phyloP scores from a whole-genome alignment of 768 basidiomycete species.

The Pluteus cervinus region DNA sequence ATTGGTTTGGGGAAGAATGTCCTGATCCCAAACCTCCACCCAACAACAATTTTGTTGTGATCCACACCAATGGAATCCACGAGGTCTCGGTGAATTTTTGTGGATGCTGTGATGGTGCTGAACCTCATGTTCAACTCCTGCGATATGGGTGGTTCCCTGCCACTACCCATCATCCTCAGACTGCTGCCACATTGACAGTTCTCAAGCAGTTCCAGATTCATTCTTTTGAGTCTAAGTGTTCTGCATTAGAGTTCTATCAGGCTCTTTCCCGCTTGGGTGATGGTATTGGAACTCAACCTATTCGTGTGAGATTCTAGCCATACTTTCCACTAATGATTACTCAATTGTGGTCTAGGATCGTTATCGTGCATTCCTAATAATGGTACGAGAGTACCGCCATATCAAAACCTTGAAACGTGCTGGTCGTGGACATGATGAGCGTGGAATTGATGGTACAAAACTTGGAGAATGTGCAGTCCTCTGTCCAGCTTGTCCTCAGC shows the following conservation, averaged over 20 bases:
- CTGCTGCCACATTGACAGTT: constrained; percentile 8
- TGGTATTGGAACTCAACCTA: background rate
- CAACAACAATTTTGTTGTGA: constrained; percentile 8
- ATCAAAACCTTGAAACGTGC: constrained; percentile 2
- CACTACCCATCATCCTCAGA: constrained; percentile 7
- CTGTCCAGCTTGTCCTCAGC: constrained; percentile 7
- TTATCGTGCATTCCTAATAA: background rate
- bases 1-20: constrained; percentile 2
- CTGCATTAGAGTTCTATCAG: constrained; percentile 9
- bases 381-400: background rate
- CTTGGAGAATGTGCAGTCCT: constrained; percentile 2
- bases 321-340: background rate
- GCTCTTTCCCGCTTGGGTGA: constrained; percentile 2
- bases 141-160: constrained; percentile 7
- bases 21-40: background rate
- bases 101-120: constrained; percentile 8
- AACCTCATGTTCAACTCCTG: constrained; percentile 14
- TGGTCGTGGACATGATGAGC: constrained; percentile 4
- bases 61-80: constrained; percentile 11
- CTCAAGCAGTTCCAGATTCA: constrained; percentile 10
- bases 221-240: constrained; percentile 11
- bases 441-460: constrained; percentile 2
- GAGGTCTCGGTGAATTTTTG: constrained; percentile 13
- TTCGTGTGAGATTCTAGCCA: background rate
- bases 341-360: background rate